Percentiles rank a stretch among this genome's conserved stretches.
These are phyloP conservation scores for Suhomyces bolitotheri DNA, from an alignment of 1,139 yeast species.

Conservation along the genomic window DNA sequence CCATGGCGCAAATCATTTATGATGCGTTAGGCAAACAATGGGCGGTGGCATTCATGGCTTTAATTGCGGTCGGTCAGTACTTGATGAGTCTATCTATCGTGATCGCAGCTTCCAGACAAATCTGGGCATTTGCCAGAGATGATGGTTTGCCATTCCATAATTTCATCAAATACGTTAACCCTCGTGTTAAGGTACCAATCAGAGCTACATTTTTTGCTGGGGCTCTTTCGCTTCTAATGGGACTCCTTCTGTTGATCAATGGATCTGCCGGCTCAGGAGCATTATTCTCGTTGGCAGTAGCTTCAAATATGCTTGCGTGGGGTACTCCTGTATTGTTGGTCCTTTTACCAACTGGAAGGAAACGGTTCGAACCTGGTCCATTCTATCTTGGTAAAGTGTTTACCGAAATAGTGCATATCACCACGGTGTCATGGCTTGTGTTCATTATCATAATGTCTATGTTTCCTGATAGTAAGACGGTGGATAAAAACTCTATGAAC, in stretches of 20 bases:
- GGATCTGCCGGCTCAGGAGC: conserved; percentile 43
- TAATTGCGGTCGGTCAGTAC: conserved; percentile 61
- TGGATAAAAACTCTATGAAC: conserved; percentile 35
- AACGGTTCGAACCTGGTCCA: conserved; percentile 32
- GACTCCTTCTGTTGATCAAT: conserved; percentile 34
- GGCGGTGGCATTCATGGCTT: conserved; percentile 65
- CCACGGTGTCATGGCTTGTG: conserved; percentile 28
- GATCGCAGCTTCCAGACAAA: conserved; percentile 52
- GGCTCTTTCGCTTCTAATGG: conserved; percentile 28
- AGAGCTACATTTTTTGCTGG: conserved; percentile 36
- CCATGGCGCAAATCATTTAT: conserved; percentile 65
- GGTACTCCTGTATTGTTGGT: conserved; percentile 43
- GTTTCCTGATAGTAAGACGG: conserved; percentile 37
- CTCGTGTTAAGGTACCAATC: conserved; percentile 28
- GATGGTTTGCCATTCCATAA: conserved; percentile 44
- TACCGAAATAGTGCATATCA: conserved; percentile 25
- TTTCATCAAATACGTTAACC: conserved; percentile 29
- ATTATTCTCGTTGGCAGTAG: conserved; percentile 50
- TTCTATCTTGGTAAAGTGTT: conserved; percentile 31
- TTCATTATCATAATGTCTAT: conserved; percentile 39
- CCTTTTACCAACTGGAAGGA: conserved; percentile 42
- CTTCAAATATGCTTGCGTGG: conserved; percentile 46
- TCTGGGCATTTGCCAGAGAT: conserved; percentile 53
- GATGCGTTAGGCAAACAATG: conserved; percentile 69
- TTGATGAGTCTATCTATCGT: conserved; percentile 62